A percentile compares a stretch with the other conserved stretches of the same genome.
phyloP scores from a whole-genome alignment of 2,329 filamentous ascomycete species.

The Hymenoscyphus scutula region DNA sequence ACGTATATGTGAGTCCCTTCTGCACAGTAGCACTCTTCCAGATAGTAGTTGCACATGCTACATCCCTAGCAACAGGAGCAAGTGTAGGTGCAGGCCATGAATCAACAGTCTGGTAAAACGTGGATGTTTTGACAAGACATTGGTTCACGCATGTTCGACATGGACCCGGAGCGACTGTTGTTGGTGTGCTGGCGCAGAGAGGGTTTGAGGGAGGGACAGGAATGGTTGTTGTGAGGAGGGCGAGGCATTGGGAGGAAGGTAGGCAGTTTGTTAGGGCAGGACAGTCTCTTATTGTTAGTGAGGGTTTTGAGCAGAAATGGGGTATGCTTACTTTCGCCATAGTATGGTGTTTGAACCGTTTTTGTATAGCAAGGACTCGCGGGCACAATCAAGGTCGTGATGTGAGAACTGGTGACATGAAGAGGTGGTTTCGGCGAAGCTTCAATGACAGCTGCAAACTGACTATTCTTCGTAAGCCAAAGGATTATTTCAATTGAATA shows the following conservation, averaged over 20 bases:
- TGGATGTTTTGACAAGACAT: conserved; percentile 25
- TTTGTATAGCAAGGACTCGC: conserved; percentile 31
- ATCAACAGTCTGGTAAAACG: conserved; percentile 12
- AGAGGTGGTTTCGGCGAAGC: conserved; percentile 7
- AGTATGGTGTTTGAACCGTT: conserved; percentile 22
- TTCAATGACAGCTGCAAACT: conserved; percentile 3
- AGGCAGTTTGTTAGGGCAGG: conserved; percentile 15
- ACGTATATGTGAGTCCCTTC: conserved; percentile 16
- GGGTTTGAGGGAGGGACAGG: conserved; percentile 40
- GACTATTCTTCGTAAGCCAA: conserved; percentile 5
- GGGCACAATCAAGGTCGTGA: conserved; percentile 22
- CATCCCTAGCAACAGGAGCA: neutral
- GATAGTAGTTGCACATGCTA: conserved; percentile 12
- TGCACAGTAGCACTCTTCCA: conserved; percentile 3
- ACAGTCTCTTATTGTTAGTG: conserved; percentile 10
- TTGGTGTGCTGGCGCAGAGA: conserved; percentile 41
- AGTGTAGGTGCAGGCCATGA: conserved; percentile 3
- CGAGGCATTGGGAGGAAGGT: conserved; percentile 19
- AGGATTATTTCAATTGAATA: neutral
- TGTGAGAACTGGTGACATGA: conserved; percentile 16
- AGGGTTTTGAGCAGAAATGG: neutral
- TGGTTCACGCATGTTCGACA: conserved; percentile 33
- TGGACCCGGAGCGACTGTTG: conserved; percentile 24
- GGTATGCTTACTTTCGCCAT: conserved; percentile 3
- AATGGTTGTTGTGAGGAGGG: conserved; percentile 32